Evolutionary conservation across 768 basidiomycete species (phyloP), one percentile per base, ranked within the genome.

Genomic region (Melanogaster broomeanus): DNA sequence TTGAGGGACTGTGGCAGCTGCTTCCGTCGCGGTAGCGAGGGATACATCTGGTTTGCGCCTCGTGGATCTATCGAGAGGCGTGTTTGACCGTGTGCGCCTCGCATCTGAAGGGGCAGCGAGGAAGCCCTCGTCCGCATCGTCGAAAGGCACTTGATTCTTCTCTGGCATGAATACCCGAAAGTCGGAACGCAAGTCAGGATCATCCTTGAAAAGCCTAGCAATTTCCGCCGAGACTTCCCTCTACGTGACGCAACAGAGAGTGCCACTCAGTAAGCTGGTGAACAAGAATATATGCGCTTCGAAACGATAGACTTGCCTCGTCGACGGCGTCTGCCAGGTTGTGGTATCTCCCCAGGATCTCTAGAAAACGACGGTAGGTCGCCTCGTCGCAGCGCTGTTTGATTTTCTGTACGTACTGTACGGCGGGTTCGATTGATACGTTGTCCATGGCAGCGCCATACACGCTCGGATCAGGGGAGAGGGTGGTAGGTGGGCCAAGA

Each of bases 341-440:
- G 48, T 87, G 81, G 63, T 85, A 83, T 37, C 79, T 73, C 10
- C 84, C 82, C 3, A 93, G 71, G 46, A 92, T 86, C 59, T 88
- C 87, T 25, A 92, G 69, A 62, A 93, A 93, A 58, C 84, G 81
- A 48, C 82, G 80, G 58, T 92, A 93, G 5, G 89, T 93, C 15
- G 93, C 92, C 1, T 91, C 82, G 55, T 96, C n/a, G n/a, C n/a
- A n/a, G n/a, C n/a, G n/a, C n/a, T n/a, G n/a, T n/a, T n/a, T n/a
- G n/a, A n/a, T n/a, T n/a, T n/a, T n/a, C n/a, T n/a, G n/a, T n/a
- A n/a, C n/a, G n/a, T n/a, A n/a, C n/a, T n/a, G n/a, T n/a, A n/a
- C n/a, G n/a, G n/a, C n/a, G n/a, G n/a, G n/a, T n/a, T n/a, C n/a
- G n/a, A n/a, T n/a, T n/a, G n/a, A n/a, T n/a, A n/a, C n/a, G n/a